Evolutionary conservation across 140 eudicot species (phyloP).

Genomic region (Stevia rebaudiana): DNA sequence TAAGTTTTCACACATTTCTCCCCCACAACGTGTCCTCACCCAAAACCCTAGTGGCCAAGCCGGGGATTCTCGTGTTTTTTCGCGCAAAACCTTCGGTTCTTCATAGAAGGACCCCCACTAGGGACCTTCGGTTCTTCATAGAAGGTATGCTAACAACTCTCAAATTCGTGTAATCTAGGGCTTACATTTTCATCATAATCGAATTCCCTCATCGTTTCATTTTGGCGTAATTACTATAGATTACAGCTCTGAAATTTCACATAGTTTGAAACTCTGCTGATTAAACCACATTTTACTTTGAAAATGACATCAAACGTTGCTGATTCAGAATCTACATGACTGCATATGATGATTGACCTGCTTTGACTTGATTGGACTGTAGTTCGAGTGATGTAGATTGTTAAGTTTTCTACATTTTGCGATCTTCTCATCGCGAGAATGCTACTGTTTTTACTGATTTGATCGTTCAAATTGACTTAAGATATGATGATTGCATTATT

Average conservation of each 20-base stretch:
- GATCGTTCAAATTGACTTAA: conserved; percentile 1
- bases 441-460: background rate
- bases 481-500: conserved; percentile 6
- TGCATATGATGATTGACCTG: conserved; percentile 18
- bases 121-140: too few species aligned
- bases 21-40: conserved; percentile 12
- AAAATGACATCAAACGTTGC: conserved; percentile 17
- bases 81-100: conserved; percentile 11
- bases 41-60: conserved; percentile 21
- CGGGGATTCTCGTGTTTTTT: background rate
- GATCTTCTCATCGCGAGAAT: conserved; percentile 13
- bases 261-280: conserved; percentile 13
- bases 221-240: conserved; percentile 1
- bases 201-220: background rate
- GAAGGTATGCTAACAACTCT: conserved; percentile 1
- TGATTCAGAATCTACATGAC: conserved; percentile 8
- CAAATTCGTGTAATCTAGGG: background rate
- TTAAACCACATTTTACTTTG: conserved; percentile 14
- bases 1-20: background rate
- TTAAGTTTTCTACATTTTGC: conserved; percentile 14
- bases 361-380: conserved; percentile 23
- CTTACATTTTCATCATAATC: background rate
- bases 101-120: too few species aligned
- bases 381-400: conserved; percentile 26
- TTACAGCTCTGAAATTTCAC: conserved; percentile 6